phyloP scores from a whole-genome alignment of 2,329 filamentous ascomycete species.

The Penicillium occitanis region DNA sequence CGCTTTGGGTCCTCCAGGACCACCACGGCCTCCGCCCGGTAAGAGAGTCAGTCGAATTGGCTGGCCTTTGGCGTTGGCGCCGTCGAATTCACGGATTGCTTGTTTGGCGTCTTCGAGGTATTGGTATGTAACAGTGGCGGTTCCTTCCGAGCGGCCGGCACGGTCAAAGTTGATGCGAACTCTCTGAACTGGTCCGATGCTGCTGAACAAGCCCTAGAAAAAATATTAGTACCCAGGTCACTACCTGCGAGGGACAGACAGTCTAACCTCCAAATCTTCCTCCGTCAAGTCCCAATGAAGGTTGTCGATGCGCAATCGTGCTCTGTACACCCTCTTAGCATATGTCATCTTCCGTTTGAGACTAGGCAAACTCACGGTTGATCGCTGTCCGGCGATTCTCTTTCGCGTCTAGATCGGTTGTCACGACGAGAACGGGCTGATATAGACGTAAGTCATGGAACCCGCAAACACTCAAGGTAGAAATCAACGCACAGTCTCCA shows the following conservation, averaged over 20 bases:
- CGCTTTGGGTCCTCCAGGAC: slow-evolving; percentile 41
- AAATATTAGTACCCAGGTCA: neutral
- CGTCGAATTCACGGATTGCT: slow-evolving; percentile 79
- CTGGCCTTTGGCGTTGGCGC: slow-evolving; percentile 85
- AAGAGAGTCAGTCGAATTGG: slow-evolving; percentile 74
- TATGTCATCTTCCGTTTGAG: slow-evolving; percentile 14
- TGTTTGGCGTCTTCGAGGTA: slow-evolving; percentile 67
- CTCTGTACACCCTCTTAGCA: slow-evolving; percentile 50
- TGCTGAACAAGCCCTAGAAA: slow-evolving; percentile 71
- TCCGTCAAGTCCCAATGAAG: slow-evolving; percentile 89
- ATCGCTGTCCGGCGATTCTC: slow-evolving; percentile 37
- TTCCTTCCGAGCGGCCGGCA: slow-evolving; percentile 81
- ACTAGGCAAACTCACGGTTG: slow-evolving; percentile 34
- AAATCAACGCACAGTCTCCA: slow-evolving; percentile 49
- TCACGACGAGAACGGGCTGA: slow-evolving; percentile 45
- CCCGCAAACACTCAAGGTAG: slow-evolving; percentile 1
- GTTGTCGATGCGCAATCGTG: slow-evolving; percentile 82
- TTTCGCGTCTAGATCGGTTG: slow-evolving; percentile 40
- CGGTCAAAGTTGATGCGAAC: slow-evolving; percentile 80
- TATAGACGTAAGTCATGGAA: slow-evolving; percentile 26
- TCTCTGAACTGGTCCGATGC: slow-evolving; percentile 70
- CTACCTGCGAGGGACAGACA: neutral
- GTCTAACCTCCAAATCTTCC: slow-evolving; percentile 71
- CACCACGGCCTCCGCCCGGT: slow-evolving; percentile 42
- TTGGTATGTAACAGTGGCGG: slow-evolving; percentile 80